Evolutionary conservation across 768 basidiomycete genomes (phyloP).

Genomic region (Serendipita indica): DNA sequence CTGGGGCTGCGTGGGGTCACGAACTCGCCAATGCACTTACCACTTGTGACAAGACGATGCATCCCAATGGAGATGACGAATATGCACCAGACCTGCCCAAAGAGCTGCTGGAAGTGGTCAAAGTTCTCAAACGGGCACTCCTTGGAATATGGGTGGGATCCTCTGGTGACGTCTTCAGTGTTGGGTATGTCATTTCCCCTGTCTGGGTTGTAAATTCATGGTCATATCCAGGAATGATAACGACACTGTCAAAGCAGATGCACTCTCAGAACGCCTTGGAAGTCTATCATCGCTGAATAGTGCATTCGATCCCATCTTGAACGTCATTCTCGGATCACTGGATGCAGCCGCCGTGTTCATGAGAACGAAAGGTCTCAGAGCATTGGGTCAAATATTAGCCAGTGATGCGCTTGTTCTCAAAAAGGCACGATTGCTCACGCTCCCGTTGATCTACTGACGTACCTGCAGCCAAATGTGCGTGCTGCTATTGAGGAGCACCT

Average conservation of each 20-base stretch:
- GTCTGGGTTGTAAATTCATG: background rate
- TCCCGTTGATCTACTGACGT: background rate
- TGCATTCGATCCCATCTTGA: slow-evolving; percentile 74
- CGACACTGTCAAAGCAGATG: slow-evolving; percentile 52
- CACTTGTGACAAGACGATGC: slow-evolving; percentile 37
- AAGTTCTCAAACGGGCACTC: slow-evolving; percentile 45
- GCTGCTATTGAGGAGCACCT: slow-evolving; percentile 80
- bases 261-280: slow-evolving; percentile 59
- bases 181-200: slow-evolving; percentile 37
- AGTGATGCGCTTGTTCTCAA: slow-evolving; percentile 75
- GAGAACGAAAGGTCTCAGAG: slow-evolving; percentile 85
- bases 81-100: no score
- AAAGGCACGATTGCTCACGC: slow-evolving; percentile 23
- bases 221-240: slow-evolving; percentile 43
- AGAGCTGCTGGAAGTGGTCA: slow-evolving; percentile 33
- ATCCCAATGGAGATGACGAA: slow-evolving; percentile 27
- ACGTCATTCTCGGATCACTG: slow-evolving; percentile 59
- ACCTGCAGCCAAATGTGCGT: slow-evolving; percentile 53
- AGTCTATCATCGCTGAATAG: slow-evolving; percentile 58
- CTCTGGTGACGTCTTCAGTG: slow-evolving; percentile 61
- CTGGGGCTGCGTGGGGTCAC: slow-evolving; percentile 64
- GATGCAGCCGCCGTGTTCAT: slow-evolving; percentile 82
- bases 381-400: slow-evolving; percentile 76
- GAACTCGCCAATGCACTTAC: slow-evolving; percentile 62
- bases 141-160: slow-evolving; percentile 61